A percentile compares a stretch with the other conserved stretches of the same genome.
These are phyloP conservation scores for Jacaranda copaia DNA, from an alignment of 257 asterid genomes.

Conservation along the genomic window DNA sequence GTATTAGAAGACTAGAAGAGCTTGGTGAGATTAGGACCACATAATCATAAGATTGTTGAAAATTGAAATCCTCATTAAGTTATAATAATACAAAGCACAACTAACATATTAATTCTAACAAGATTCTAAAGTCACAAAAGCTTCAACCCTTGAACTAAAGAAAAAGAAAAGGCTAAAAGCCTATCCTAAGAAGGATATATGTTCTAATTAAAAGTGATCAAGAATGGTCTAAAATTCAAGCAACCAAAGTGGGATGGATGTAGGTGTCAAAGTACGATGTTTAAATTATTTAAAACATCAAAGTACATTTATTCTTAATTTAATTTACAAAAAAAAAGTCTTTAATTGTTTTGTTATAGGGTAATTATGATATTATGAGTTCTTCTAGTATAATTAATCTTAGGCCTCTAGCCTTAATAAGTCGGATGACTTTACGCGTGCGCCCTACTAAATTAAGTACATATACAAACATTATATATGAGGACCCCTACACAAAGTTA, in stretches of 20 bases:
- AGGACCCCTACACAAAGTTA: slow-evolving; percentile 42
- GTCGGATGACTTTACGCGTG: slow-evolving; percentile 44
- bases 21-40: slow-evolving; percentile 56
- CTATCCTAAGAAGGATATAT: slow-evolving; percentile 44
- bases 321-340: background rate
- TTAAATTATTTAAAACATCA: slow-evolving; percentile 30
- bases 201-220: slow-evolving; percentile 40
- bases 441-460: slow-evolving; percentile 30
- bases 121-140: slow-evolving; percentile 37
- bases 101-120: slow-evolving; percentile 35
- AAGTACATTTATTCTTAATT: background rate
- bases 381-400: slow-evolving; percentile 3
- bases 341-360: background rate
- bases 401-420: slow-evolving; percentile 31
- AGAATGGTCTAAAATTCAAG: slow-evolving; percentile 43
- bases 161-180: slow-evolving; percentile 55
- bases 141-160: slow-evolving; percentile 45
- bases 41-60: slow-evolving; percentile 55
- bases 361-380: background rate
- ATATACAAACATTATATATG: slow-evolving; percentile 27
- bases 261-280: slow-evolving; percentile 51
- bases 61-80: slow-evolving; percentile 32
- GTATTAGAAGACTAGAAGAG: slow-evolving; percentile 17
- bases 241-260: slow-evolving; percentile 42
- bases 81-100: slow-evolving; percentile 2